Percentiles rank a stretch among this genome's conserved stretches.
Conservation (phyloP, 176 grass and related monocot species). For the Oryza glaberrima region DNA sequence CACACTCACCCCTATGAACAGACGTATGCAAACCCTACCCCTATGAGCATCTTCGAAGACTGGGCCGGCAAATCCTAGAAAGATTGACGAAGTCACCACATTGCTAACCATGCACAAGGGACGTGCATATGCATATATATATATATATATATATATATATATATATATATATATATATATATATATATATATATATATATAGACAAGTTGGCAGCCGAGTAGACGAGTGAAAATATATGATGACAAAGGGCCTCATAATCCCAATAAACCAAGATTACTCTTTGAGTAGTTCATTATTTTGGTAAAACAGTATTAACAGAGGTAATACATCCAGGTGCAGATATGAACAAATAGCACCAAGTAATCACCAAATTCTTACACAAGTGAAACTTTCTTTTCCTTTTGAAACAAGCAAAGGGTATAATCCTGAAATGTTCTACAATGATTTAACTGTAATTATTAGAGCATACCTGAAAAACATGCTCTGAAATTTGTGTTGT, state of each 20-base stretch:
- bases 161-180: not conserved
- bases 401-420: not conserved
- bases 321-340: not conserved
- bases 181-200: not conserved
- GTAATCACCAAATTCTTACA: not conserved
- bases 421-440: not conserved
- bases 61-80: too few species aligned
- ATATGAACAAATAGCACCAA: not conserved
- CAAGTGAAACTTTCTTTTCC: not conserved
- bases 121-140: not conserved
- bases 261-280: not conserved
- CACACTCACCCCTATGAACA: too few species aligned
- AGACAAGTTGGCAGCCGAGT: not conserved
- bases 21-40: too few species aligned
- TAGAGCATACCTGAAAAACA: not conserved
- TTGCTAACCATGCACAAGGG: not conserved
- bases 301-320: not conserved
- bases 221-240: not conserved
- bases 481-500: not conserved
- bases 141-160: not conserved
- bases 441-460: not conserved
- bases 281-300: not conserved
- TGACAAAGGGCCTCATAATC: not conserved
- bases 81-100: too few species aligned
- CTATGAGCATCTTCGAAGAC: too few species aligned